A percentile compares a stretch with the other conserved stretches of the same genome.
Evolutionary conservation across 2,329 filamentous ascomycete genomes (phyloP).

Genomic region (Aspergillus fijiensis): DNA sequence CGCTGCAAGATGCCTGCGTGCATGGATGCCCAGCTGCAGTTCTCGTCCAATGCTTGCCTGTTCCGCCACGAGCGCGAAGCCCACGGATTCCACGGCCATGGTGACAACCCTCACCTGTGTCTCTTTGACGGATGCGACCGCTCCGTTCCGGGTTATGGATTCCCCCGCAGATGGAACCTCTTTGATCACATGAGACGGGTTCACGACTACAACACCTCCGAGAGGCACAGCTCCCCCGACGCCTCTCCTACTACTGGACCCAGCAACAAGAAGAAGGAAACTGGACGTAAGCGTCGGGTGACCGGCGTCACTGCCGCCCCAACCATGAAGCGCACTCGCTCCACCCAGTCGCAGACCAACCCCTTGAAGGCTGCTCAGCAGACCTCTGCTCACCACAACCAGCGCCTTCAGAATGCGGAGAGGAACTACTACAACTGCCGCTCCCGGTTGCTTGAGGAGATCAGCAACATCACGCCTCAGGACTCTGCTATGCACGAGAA

Average conservation of each 20-base stretch:
- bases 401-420: slow-evolving; percentile 44
- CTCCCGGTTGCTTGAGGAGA: slow-evolving; percentile 39
- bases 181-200: slow-evolving; percentile 97
- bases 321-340: slow-evolving; percentile 45
- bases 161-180: slow-evolving; percentile 92
- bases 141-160: slow-evolving; percentile 77
- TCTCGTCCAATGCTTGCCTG: slow-evolving; percentile 92
- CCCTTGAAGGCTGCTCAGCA: slow-evolving; percentile 35
- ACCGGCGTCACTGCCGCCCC: slow-evolving; percentile 37
- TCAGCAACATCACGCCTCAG: slow-evolving; percentile 41
- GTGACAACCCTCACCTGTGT: slow-evolving; percentile 88
- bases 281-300: slow-evolving; percentile 41
- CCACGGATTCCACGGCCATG: slow-evolving; percentile 92
- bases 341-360: slow-evolving; percentile 38
- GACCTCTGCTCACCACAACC: slow-evolving; percentile 35
- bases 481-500: slow-evolving; percentile 44
- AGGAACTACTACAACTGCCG: slow-evolving; percentile 45
- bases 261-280: slow-evolving; percentile 44
- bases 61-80: slow-evolving; percentile 94
- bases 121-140: slow-evolving; percentile 85
- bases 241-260: slow-evolving; percentile 32
- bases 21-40: slow-evolving; percentile 81
- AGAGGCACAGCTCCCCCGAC: slow-evolving; percentile 45
- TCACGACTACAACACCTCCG: slow-evolving; percentile 60
- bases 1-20: slow-evolving; percentile 85